Evolutionary conservation across 2,329 filamentous ascomycete genomes (phyloP), one percentile per base, ranked within the genome.

Genomic region (Simplicillium sp.): DNA sequence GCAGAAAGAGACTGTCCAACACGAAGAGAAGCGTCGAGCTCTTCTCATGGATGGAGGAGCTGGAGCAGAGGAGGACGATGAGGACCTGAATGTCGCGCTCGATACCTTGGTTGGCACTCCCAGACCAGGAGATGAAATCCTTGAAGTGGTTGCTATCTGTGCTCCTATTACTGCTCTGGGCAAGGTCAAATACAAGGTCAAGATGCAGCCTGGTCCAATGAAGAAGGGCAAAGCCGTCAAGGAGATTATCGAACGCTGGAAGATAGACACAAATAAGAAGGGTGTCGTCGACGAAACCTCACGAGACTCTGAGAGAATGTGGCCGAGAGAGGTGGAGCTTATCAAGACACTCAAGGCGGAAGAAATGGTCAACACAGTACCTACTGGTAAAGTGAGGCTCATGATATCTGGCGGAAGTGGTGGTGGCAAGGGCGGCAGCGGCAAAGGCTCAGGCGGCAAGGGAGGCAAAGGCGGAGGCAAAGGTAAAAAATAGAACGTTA

Each of bases 201-300:
- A 98, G 68, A 62, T 98, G 52, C 92, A 97, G 62, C 92, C 92
- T 0, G 92, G 92, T 0, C 65, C 80, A 1, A 74, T 82, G 48
- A 98, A 97, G 71, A 95, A 95, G 66, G 90, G 92, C 9, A 97
- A 96, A 59, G 89, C 88, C 0, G 80, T 95, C 37, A 87, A 86
- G 58, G 90, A 97, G 61, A 82, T 97, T 28, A 62, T 97, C n/a
- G 79, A 82, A 37, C 75, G 76, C 44, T 96, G 90, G 89, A 73
- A 82, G 48, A 61, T 70, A 15, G 87, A 80, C 38, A 75, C 79
- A 7, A 59, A 55, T 8, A 71, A 66, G 55, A 80, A 75, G 54
- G 70, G 70, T 6, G 72, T 73, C 17, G 57, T 83, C 1, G 81
- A 86, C 54, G 78, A 82, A 55, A 63, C 65, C 43, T 66, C 69